Evolutionary conservation across 2,329 filamentous ascomycete genomes (phyloP), one percentile per base, ranked within the genome.

Genomic region (Colletotrichum sp.): DNA sequence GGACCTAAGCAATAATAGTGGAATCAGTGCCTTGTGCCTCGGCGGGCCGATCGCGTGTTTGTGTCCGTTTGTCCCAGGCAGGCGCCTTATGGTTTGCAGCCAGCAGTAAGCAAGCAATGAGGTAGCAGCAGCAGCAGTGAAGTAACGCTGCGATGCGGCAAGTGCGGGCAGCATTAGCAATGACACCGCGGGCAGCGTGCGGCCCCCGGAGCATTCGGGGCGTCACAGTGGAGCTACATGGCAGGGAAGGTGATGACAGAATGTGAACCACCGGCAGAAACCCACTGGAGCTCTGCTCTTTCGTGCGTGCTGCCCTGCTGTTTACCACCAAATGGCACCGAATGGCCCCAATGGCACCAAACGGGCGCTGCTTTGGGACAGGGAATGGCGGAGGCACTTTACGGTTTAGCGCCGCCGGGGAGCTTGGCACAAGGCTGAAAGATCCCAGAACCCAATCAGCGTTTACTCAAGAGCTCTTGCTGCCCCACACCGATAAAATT

Each of bases 221-320:
- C 58, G 58, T 61, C 58, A 61, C 58, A 61, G 58, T 61, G 58
- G 58, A 36, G 58, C 28, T 34, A 9, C 38, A 48, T 21, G 26
- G 34, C 72, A 75, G 62, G 73, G 73, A 75, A 75, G 69, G 30
- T 75, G 73, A 75, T 75, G 73, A 75, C 69, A 58, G 36, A 72
- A 43, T 43, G 16, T 43, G 16, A 75, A 66, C 60, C 36, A 34
- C 48, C 34, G 36, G 43, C 5, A 12, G 52, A 60, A 32, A 66
- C 61, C 34, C 36, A 32, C 69, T 38, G 34, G 61, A 72, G 72
- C 36, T 75, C 36, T 15, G n/a, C 34, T 28, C 26, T 66, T 38
- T 34, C n/a, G 61, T 34, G 30, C 32, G 18, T 32, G 32, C 28
- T 61, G 43, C 43, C 43, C 43, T 21, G 43, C 43, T 52, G 43